Conservation (phyloP, 2,329 filamentous ascomycete species). For the Fusarium sp. region DNA sequence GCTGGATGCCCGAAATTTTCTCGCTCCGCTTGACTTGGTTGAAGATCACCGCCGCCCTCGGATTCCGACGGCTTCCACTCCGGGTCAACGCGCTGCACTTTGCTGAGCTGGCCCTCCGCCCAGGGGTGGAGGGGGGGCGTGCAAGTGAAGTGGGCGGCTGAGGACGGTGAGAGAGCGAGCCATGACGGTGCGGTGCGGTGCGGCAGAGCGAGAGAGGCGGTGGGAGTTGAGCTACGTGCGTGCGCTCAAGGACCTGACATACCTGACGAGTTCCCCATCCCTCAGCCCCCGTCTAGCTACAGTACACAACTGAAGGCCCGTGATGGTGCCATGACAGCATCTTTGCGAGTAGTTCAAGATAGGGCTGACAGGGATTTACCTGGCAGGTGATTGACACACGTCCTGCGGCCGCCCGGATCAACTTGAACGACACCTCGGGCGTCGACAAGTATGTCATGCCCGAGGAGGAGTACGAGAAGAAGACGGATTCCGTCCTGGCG, state of each 20-base stretch:
- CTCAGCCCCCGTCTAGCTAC: slow-evolving; percentile 22
- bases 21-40: slow-evolving; percentile 4
- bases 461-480: slow-evolving; percentile 82
- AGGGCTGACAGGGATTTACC: slow-evolving; percentile 44
- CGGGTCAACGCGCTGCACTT: background rate
- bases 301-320: slow-evolving; percentile 3
- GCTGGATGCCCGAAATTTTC: slow-evolving; percentile 15
- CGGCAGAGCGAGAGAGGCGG: slow-evolving; percentile 32
- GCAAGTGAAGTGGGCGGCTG: slow-evolving; percentile 2
- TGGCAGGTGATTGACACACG: slow-evolving; percentile 79
- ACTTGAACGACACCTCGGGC: slow-evolving; percentile 80
- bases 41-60: slow-evolving; percentile 3
- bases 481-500: slow-evolving; percentile 85
- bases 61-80: slow-evolving; percentile 18
- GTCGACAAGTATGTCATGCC: slow-evolving; percentile 93
- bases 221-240: slow-evolving; percentile 24
- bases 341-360: slow-evolving; percentile 36
- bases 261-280: slow-evolving; percentile 13
- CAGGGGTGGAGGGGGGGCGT: slow-evolving; percentile 16
- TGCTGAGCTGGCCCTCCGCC: slow-evolving; percentile 16
- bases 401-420: slow-evolving; percentile 74
- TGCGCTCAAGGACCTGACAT: slow-evolving; percentile 10
- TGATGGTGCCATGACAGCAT: slow-evolving; percentile 18
- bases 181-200: slow-evolving; percentile 10
- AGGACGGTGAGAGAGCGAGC: slow-evolving; percentile 11